Percentiles rank a stretch among this genome's conserved stretches.
Conservation (phyloP, 768 basidiomycete species). For the Tulasnella sp. region DNA sequence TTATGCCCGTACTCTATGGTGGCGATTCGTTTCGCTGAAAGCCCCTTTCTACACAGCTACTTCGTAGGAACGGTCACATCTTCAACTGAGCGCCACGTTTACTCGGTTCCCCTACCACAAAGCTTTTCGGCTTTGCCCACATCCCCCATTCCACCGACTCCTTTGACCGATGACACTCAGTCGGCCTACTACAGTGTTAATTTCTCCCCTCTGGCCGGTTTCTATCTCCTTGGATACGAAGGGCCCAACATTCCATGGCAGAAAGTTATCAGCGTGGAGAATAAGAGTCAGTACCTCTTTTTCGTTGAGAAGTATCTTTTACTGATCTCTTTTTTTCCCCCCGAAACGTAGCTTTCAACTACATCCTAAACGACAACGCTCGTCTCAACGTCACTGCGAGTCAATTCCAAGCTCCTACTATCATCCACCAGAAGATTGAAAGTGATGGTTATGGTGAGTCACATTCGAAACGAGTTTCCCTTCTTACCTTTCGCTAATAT, state of each 20-base stretch:
- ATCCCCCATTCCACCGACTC: constrained; percentile 23
- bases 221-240: constrained; percentile 68
- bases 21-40: constrained; percentile 5
- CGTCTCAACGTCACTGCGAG: constrained; percentile 53
- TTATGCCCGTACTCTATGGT: constrained; percentile 16
- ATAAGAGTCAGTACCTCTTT: constrained; percentile 35
- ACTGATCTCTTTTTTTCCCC: background rate
- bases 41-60: constrained; percentile 47
- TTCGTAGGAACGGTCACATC: constrained; percentile 79
- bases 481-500: background rate
- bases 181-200: constrained; percentile 54
- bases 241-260: constrained; percentile 88
- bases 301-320: background rate
- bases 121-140: constrained; percentile 25
- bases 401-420: constrained; percentile 63
- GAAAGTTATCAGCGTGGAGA: constrained; percentile 54
- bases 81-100: constrained; percentile 76
- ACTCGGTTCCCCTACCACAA: constrained; percentile 64
- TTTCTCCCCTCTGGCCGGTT: constrained; percentile 83
- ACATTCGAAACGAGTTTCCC: background rate
- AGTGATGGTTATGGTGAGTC: constrained; percentile 72
- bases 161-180: constrained; percentile 30
- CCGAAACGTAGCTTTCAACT: constrained; percentile 50
- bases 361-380: constrained; percentile 64
- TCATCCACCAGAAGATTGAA: constrained; percentile 61